Conservation (phyloP, 768 basidiomycete genomes). For the Mycena vulgaris region DNA sequence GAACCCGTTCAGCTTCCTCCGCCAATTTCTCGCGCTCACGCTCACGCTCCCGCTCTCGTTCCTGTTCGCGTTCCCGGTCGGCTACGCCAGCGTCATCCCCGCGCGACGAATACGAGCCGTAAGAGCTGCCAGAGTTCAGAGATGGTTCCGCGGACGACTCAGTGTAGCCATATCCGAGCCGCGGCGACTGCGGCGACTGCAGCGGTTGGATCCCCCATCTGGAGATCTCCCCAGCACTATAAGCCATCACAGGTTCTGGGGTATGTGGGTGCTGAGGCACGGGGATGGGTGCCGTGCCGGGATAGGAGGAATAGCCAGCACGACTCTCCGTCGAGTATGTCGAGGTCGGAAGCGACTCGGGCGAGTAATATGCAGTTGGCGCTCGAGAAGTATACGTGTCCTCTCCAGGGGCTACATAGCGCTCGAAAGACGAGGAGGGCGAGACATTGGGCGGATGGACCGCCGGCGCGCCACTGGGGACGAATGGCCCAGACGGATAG, state of each 20-base stretch:
- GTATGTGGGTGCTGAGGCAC: neutral
- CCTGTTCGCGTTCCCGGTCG: slow-evolving; percentile 4
- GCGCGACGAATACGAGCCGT: slow-evolving; percentile 21
- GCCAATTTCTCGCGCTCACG: neutral
- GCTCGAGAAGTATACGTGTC: neutral
- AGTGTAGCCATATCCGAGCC: neutral
- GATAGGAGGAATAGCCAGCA: neutral
- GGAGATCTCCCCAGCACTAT: slow-evolving; percentile 29
- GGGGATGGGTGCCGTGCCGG: slow-evolving; percentile 21
- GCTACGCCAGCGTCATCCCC: slow-evolving; percentile 3
- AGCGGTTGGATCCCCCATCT: slow-evolving; percentile 14
- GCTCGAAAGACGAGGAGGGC: neutral
- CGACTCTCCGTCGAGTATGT: neutral
- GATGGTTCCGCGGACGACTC: slow-evolving; percentile 4
- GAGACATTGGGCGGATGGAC: neutral
- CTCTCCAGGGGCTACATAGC: neutral
- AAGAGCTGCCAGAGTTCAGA: neutral
- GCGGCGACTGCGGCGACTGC: neutral
- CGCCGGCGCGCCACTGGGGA: slow-evolving; percentile 13
- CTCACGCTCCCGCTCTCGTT: neutral
- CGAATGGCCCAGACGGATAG: neutral
- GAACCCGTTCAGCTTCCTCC: slow-evolving; percentile 18
- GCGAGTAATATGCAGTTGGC: neutral
- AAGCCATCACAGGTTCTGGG: slow-evolving; percentile 7
- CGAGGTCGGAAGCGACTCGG: neutral